Conservation (phyloP, 352 stramenopile genomes). For the Phytophthora pisi region DNA sequence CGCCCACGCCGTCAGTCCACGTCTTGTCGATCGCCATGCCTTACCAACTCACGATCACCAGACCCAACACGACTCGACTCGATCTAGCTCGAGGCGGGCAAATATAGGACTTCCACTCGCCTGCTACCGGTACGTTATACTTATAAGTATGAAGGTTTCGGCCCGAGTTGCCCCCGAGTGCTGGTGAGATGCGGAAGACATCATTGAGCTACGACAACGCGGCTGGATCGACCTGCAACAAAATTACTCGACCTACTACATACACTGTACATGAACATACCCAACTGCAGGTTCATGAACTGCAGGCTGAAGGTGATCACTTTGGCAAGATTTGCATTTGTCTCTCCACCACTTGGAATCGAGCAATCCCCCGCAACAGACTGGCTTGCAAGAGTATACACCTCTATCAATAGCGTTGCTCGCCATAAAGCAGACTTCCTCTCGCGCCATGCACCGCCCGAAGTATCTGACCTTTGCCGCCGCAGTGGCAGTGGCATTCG, state of each 20-base stretch:
- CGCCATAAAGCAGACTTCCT: neutral
- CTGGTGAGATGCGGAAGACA: too few species aligned
- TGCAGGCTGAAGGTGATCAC: neutral
- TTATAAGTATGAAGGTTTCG: too few species aligned
- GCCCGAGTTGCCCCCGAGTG: too few species aligned
- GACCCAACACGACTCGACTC: neutral
- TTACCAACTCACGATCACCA: neutral
- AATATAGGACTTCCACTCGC: neutral
- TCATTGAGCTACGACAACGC: too few species aligned
- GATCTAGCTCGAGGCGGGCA: neutral
- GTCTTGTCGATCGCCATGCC: conserved; percentile 8
- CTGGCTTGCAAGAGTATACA: too few species aligned
- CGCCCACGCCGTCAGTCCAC: neutral
- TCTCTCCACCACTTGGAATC: neutral
- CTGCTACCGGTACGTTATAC: too few species aligned
- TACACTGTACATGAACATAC: too few species aligned
- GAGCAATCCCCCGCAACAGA: neutral
- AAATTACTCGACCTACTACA: too few species aligned
- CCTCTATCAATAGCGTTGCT: neutral
- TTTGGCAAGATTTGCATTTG: neutral
- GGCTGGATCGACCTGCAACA: too few species aligned
- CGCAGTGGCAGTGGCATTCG: conserved; percentile 2
- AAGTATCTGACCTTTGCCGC: neutral
- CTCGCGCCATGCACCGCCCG: neutral
- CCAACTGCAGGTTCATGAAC: too few species aligned